Base-by-base conservation (phyloP, 768 basidiomycete species). In the Xerocomus potaroensis region DNA sequence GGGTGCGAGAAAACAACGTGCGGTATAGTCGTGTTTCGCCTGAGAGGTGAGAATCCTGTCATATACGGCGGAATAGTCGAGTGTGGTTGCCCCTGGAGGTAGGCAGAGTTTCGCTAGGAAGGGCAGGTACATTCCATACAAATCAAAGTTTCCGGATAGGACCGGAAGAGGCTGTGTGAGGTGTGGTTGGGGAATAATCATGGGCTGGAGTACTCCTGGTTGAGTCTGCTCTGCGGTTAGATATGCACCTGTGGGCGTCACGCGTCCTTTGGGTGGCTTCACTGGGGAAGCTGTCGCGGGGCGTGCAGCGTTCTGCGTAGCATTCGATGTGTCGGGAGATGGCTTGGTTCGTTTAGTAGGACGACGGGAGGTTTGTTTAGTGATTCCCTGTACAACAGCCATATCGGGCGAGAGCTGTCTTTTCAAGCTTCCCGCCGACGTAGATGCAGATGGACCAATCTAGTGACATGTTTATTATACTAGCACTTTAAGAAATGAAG, bases 71-170 rank as follows among this genome's bases (percentile, higher is more conserved):
- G 59, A 59, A 18, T 66, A 65, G 32, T 62, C 41, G 4, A 65
- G 63, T 6, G 53, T 38, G 16, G 53, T 53, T n/a, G 53, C 59
- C 12, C 60, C 63, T 4, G 45, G 24, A 1, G 69, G 67, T 12
- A 62, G 43, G 52, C 64, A 72, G 32, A 63, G 58, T 19, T 61
- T 63, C 50, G 54, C 41, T 23, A 72, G 64, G 51, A 65, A 67
- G 2, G 69, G 65, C 19, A 73, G 53, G 32, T 63, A 60, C 69
- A 71, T 72, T 15, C 58, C 60, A 45, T 72, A 72, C 27, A 72
- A 35, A 56, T 72, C 72, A 34, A 72, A 71, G 33, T 63, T 71
- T 5, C 72, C 71, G 7, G 60, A 57, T 19, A 66, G 54, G 9
- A 40, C 35, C 3, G 57, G 58, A 10, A 40, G 16, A n/a, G 29